These are phyloP conservation scores for Talaromyces sp. DNA, from an alignment of 2,329 filamentous ascomycete genomes.

Conservation along the genomic window DNA sequence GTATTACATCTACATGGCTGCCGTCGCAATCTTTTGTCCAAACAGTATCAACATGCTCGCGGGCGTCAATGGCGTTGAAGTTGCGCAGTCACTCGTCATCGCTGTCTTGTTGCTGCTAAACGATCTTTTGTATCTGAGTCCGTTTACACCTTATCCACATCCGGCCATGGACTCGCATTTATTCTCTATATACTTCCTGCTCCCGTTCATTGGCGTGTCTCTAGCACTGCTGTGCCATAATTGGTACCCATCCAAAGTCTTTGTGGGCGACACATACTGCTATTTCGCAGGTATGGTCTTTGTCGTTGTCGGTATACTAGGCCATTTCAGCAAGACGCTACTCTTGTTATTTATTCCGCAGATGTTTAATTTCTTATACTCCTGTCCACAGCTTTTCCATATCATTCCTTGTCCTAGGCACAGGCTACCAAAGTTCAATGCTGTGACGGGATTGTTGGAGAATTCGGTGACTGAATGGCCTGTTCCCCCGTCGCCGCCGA, in stretches of 20 bases:
- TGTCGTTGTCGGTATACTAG: conserved; percentile 91
- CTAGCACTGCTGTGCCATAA: conserved; percentile 84
- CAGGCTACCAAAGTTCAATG: conserved; percentile 83
- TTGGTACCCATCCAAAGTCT: conserved; percentile 92
- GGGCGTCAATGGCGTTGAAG: conserved; percentile 97
- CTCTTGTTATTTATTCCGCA: conserved; percentile 87
- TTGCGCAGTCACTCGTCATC: conserved; percentile 88
- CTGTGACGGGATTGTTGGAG: conserved; percentile 77
- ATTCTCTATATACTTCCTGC: conserved; percentile 89
- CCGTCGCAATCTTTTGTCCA: conserved; percentile 92
- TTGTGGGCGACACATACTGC: conserved; percentile 98
- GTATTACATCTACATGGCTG: conserved; percentile 97
- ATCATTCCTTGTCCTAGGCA: conserved; percentile 90
- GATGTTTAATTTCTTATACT: conserved; percentile 96
- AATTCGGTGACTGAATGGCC: conserved; percentile 78
- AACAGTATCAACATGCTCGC: conserved; percentile 99
- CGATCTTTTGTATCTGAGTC: conserved; percentile 77
- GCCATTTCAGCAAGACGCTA: conserved; percentile 96
- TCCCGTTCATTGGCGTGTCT: conserved; percentile 92
- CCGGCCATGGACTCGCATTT: conserved; percentile 93
- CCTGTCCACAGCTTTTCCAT: conserved; percentile 83
- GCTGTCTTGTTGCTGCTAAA: conserved; percentile 79
- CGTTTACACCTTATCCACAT: conserved; percentile 75
- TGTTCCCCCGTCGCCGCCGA: conserved; percentile 62
- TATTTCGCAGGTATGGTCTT: conserved; percentile 99